Evolutionary conservation across 202 grass and related monocot genomes (phyloP).

Genomic region (Bolboschoenoplectus hybrid): DNA sequence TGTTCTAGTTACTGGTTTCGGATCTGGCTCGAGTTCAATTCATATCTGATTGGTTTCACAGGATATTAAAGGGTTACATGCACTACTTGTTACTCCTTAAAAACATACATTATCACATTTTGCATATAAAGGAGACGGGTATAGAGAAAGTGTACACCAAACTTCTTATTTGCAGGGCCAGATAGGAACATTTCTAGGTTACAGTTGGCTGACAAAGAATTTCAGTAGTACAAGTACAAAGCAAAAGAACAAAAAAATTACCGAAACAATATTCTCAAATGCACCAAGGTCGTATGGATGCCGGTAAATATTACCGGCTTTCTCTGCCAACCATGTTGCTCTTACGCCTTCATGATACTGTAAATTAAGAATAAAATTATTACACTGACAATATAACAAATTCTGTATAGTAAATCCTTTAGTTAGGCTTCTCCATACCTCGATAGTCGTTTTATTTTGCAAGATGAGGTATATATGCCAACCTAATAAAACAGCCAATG

Average conservation of each 20-base stretch:
- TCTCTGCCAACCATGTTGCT: slow-evolving; percentile 88
- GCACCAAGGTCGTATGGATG: slow-evolving; percentile 88
- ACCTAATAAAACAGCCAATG: slow-evolving; percentile 62
- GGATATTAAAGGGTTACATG: neutral
- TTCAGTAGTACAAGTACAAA: neutral
- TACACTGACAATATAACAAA: slow-evolving; percentile 37
- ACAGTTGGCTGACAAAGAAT: neutral
- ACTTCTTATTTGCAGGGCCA: neutral
- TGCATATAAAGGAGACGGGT: neutral
- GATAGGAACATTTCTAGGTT: neutral
- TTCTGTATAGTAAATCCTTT: slow-evolving; percentile 13
- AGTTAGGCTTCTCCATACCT: slow-evolving; percentile 55
- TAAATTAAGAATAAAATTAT: slow-evolving; percentile 44
- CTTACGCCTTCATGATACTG: slow-evolving; percentile 97
- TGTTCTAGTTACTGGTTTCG: neutral
- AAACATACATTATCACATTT: neutral
- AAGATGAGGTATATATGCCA: slow-evolving; percentile 95
- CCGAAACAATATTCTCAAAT: slow-evolving; percentile 86
- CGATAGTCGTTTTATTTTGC: slow-evolving; percentile 97
- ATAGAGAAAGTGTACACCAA: neutral
- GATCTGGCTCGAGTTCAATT: neutral
- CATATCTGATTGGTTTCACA: neutral
- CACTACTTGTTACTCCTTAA: neutral
- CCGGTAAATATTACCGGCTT: slow-evolving; percentile 78
- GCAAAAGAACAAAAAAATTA: slow-evolving; percentile 40